phyloP scores from a whole-genome alignment of 257 asterid species.

The Nicotiana undulata region DNA sequence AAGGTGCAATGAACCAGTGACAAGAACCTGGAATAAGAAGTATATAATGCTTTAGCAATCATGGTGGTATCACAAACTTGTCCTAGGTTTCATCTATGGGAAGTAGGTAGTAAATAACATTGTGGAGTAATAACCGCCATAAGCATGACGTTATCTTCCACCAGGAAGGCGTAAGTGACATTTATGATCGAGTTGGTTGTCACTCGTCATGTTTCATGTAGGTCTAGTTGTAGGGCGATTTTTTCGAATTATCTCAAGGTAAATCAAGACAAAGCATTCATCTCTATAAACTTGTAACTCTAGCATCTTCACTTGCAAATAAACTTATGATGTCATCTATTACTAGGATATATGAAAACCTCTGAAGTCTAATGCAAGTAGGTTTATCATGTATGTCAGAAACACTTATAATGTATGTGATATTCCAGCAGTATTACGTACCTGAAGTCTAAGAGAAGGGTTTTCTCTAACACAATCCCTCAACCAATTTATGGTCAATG shows the following conservation, averaged over 20 bases:
- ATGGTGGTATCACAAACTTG: background rate
- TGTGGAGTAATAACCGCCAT: background rate
- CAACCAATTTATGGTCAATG: constrained; percentile 70
- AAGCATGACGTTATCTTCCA: background rate
- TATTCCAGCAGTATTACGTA: constrained; percentile 10
- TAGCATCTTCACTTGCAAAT: background rate
- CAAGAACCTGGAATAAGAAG: constrained; percentile 58
- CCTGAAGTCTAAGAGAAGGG: constrained; percentile 65
- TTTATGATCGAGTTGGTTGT: background rate
- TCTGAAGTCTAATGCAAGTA: background rate
- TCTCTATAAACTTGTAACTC: background rate
- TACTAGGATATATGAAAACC: background rate
- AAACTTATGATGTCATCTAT: background rate
- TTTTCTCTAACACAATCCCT: constrained; percentile 56
- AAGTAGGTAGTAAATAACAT: background rate
- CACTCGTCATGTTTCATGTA: background rate
- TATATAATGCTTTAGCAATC: background rate
- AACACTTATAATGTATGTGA: background rate
- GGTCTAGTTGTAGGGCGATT: background rate
- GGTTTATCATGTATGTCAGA: background rate
- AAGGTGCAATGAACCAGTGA: constrained; percentile 85
- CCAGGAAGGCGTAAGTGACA: background rate
- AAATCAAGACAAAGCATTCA: background rate
- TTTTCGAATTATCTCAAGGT: background rate
- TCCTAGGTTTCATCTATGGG: background rate